Conservation (phyloP, 139 green algal genomes). For the Monoraphidium neglectum region DNA sequence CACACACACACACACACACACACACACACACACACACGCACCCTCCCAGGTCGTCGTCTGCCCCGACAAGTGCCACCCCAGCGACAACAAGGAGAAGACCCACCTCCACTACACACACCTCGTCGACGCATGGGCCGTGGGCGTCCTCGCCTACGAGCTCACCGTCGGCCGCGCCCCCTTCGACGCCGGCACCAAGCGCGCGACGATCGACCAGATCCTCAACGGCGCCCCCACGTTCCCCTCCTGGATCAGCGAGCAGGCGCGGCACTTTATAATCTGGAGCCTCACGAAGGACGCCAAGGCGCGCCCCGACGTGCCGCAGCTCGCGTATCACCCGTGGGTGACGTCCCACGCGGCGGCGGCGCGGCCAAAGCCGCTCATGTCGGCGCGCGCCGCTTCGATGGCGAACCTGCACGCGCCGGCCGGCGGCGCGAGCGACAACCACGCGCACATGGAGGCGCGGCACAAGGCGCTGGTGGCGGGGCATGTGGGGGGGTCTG, state of each 20-base stretch:
- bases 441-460: too few species aligned
- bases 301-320: slow-evolving; percentile 37
- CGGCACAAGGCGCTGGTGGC: too few species aligned
- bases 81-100: slow-evolving; percentile 77
- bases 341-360: slow-evolving; percentile 22
- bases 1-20: not conserved
- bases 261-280: slow-evolving; percentile 45
- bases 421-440: too few species aligned
- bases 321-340: slow-evolving; percentile 55
- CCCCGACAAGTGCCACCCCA: slow-evolving; percentile 72
- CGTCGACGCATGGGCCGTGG: slow-evolving; percentile 67
- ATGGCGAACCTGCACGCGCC: slow-evolving; percentile 8
- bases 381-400: slow-evolving; percentile 17
- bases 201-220: slow-evolving; percentile 52
- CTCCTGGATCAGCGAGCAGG: slow-evolving; percentile 36
- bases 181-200: slow-evolving; percentile 60
- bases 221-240: slow-evolving; percentile 39
- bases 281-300: slow-evolving; percentile 44
- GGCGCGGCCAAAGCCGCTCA: not conserved
- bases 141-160: slow-evolving; percentile 67
- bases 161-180: slow-evolving; percentile 60
- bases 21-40: not conserved
- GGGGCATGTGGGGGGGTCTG: too few species aligned
- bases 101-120: slow-evolving; percentile 50
- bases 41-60: slow-evolving; percentile 52